phyloP scores from a whole-genome alignment of 768 basidiomycete genomes.

The Russula emetica region DNA sequence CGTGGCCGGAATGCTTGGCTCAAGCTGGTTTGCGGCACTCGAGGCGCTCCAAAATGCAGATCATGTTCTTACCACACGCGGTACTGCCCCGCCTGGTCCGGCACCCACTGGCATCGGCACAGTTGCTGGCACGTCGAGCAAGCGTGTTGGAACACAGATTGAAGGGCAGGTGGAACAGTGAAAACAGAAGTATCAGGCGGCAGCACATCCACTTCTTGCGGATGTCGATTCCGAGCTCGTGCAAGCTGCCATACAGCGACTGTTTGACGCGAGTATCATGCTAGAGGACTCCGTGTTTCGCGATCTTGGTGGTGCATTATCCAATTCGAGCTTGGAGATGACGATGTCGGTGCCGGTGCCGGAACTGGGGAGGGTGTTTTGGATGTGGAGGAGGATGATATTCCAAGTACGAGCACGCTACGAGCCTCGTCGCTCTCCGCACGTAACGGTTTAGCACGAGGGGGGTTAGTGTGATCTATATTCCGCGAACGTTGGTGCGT shows the following conservation, averaged over 20 bases:
- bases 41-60: conserved; percentile 94
- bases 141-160: background rate
- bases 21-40: conserved; percentile 87
- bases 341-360: conserved; percentile 36
- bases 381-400: conserved; percentile 35
- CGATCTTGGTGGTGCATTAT: conserved; percentile 72
- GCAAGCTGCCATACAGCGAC: conserved; percentile 64
- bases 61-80: conserved; percentile 74
- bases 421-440: no score
- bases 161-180: conserved; percentile 22
- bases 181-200: conserved; percentile 29
- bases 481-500: conserved; percentile 72
- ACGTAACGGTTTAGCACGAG: no score
- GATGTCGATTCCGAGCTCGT: conserved; percentile 79
- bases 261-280: conserved; percentile 88
- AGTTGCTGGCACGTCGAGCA: conserved; percentile 18
- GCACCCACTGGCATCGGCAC: conserved; percentile 25
- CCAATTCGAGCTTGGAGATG: conserved; percentile 88
- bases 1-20: conserved; percentile 79
- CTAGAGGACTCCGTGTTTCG: conserved; percentile 80
- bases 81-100: conserved; percentile 33
- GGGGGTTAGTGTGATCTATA: conserved; percentile 87
- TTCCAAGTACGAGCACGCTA: no score
- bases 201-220: conserved; percentile 50
- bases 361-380: background rate